Conservation (phyloP, 257 asterid genomes). For the Avicennia marina region DNA sequence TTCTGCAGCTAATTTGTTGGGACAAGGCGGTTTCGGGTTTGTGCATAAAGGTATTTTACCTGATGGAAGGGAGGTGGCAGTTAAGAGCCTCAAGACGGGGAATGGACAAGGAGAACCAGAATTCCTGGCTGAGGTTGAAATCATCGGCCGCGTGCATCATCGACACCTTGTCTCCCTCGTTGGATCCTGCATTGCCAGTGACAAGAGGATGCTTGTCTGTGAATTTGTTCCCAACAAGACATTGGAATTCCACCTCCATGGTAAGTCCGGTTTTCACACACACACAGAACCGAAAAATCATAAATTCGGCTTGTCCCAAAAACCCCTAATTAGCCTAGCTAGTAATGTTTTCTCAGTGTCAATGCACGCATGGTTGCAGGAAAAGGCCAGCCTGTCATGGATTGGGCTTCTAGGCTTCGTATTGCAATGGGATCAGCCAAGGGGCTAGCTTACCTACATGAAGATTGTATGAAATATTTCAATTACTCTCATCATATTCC, state of each 20-base stretch:
- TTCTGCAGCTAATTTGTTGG: constrained; percentile 60
- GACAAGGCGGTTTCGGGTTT: constrained; percentile 85
- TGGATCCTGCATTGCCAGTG: constrained; percentile 69
- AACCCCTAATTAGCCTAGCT: no score
- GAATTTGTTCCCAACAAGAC: constrained; percentile 76
- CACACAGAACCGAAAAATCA: not conserved
- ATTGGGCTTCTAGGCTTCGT: constrained; percentile 65
- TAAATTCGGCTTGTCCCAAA: not conserved
- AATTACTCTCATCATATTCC: not conserved
- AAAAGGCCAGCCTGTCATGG: constrained; percentile 61
- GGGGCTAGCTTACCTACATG: constrained; percentile 90
- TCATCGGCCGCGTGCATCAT: constrained; percentile 89
- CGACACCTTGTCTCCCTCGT: constrained; percentile 90
- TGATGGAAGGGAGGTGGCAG: constrained; percentile 59
- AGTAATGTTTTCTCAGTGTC: no score
- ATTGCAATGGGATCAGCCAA: constrained; percentile 90
- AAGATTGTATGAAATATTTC: constrained; percentile 68
- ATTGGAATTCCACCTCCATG: constrained; percentile 78
- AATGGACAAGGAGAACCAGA: constrained; percentile 93
- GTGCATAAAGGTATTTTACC: constrained; percentile 72
- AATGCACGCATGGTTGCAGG: constrained; percentile 31
- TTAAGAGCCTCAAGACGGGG: constrained; percentile 73
- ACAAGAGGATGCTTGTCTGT: constrained; percentile 67
- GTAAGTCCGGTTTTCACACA: constrained; percentile 19
- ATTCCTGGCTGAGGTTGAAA: constrained; percentile 90